A percentile compares a stretch with the other conserved stretches of the same genome.
These are phyloP conservation scores for Chalciporus pseudorubinellus DNA, from an alignment of 768 basidiomycete species.

Conservation along the genomic window DNA sequence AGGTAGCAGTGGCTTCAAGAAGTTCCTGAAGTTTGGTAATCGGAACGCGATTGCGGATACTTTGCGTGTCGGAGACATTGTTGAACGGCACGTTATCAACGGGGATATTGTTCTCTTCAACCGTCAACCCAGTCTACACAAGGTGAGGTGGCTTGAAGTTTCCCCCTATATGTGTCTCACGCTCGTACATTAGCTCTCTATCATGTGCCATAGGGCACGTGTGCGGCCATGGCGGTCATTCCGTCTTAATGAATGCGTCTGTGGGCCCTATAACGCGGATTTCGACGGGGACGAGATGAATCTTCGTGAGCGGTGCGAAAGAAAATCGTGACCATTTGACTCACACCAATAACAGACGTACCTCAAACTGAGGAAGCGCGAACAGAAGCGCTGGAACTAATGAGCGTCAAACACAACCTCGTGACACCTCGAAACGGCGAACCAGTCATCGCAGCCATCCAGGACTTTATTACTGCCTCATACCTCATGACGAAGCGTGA, in stretches of 20 bases:
- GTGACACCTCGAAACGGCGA: constrained; percentile 98
- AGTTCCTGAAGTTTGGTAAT: constrained; percentile 87
- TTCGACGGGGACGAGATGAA: constrained; percentile 99
- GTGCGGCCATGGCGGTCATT: constrained; percentile 97
- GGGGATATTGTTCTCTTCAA: constrained; percentile 98
- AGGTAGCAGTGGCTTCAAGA: constrained; percentile 77
- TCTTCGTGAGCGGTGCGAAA: constrained; percentile 61
- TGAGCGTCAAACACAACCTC: constrained; percentile 95
- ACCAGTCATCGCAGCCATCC: constrained; percentile 98
- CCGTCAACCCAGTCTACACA: constrained; percentile 97
- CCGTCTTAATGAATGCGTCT: constrained; percentile 97
- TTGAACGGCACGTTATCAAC: constrained; percentile 92
- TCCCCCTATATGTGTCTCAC: neutral
- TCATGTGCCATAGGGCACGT: constrained; percentile 98
- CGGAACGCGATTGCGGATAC: constrained; percentile 76
- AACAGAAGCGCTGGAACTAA: constrained; percentile 94
- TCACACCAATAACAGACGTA: constrained; percentile 59
- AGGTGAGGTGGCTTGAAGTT: constrained; percentile 43
- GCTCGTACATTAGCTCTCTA: constrained; percentile 64
- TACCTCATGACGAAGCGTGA: constrained; percentile 93
- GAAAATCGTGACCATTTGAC: neutral
- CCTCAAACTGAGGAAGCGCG: constrained; percentile 98
- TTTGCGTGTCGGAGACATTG: constrained; percentile 83
- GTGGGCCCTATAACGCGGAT: constrained; percentile 98
- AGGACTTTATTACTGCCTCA: constrained; percentile 99